phyloP scores from a whole-genome alignment of 208 protist species.

The Naegleria gruberi region DNA sequence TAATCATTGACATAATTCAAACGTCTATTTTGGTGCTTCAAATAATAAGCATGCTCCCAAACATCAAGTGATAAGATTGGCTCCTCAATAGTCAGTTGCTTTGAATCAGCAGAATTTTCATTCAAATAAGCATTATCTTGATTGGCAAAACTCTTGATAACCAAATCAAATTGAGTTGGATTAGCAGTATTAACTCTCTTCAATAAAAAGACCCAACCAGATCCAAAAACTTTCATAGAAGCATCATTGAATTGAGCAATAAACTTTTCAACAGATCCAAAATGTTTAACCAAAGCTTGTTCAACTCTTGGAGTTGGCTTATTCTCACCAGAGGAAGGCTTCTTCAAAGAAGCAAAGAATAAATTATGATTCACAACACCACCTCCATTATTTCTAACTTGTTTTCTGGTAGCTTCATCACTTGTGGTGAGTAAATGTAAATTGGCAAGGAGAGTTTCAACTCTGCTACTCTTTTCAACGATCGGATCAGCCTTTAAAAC shows the following conservation, averaged over 20 bases:
- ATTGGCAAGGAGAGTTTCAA: neutral
- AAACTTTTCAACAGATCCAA: neutral
- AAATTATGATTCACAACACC: conserved; percentile 7
- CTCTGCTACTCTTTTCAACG: neutral
- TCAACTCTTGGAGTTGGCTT: neutral
- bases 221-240: neutral
- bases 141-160: neutral
- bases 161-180: neutral
- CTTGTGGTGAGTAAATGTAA: neutral
- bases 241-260: neutral
- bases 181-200: no score
- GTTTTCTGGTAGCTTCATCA: neutral
- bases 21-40: conserved; percentile 15
- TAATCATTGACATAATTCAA: neutral
- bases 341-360: neutral
- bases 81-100: neutral
- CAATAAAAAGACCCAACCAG: neutral
- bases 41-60: conserved; percentile 26
- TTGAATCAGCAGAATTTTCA: no score
- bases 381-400: neutral
- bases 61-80: neutral
- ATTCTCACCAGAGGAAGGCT: neutral
- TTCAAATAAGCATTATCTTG: neutral
- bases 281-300: neutral
- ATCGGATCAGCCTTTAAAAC: neutral